phyloP scores from a whole-genome alignment of 2,329 filamentous ascomycete species.

The Fusarium aywerte region DNA sequence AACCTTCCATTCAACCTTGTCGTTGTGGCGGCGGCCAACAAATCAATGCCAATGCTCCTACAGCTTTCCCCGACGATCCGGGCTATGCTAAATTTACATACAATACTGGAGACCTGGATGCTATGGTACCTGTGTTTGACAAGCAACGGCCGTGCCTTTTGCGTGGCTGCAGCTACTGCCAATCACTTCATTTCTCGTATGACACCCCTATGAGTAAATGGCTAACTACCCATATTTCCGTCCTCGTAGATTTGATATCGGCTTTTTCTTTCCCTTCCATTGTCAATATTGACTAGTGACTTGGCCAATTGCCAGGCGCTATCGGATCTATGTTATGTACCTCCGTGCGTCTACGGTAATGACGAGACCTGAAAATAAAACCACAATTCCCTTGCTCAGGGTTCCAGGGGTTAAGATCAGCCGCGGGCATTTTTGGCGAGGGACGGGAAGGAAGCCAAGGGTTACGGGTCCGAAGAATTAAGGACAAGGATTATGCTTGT shows the following conservation, averaged over 20 bases:
- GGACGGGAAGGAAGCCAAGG: slow-evolving; percentile 3
- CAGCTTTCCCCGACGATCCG: neutral
- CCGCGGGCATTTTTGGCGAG: neutral
- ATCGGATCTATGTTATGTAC: slow-evolving; percentile 8
- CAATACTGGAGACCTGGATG: neutral
- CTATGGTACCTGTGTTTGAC: slow-evolving; percentile 12
- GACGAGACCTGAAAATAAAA: neutral
- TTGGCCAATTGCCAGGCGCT: too few relatives aligned
- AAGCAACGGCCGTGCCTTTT: neutral
- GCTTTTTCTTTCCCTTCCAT: neutral
- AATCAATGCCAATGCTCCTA: neutral
- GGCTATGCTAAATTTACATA: slow-evolving; percentile 25
- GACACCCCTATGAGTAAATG: slow-evolving; percentile 1
- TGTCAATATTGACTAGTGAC: neutral
- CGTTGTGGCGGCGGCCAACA: slow-evolving; percentile 15
- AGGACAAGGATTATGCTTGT: slow-evolving; percentile 15
- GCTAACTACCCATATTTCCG: neutral
- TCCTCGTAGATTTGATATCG: slow-evolving; percentile 22
- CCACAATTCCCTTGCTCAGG: neutral
- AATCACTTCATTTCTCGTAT: slow-evolving; percentile 35
- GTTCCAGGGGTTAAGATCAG: neutral
- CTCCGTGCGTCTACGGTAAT: slow-evolving; percentile 10
- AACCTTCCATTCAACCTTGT: neutral
- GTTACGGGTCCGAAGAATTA: neutral
- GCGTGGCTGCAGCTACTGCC: slow-evolving; percentile 25